Evolutionary conservation across 2,329 filamentous ascomycete species (phyloP).

Genomic region (Helicocarpus griseus): DNA sequence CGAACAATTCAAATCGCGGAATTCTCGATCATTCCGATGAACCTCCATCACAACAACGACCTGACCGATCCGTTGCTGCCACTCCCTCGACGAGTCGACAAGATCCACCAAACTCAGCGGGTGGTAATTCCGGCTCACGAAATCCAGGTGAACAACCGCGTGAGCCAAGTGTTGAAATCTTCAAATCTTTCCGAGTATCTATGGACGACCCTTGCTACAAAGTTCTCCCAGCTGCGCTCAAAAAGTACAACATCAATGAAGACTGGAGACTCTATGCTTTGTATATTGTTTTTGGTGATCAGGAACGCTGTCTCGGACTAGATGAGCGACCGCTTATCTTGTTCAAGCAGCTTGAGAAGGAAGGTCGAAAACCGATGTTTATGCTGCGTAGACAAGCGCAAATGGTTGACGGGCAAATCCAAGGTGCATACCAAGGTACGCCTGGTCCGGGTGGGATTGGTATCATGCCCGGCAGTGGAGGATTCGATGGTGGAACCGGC

Average conservation of each 20-base stretch:
- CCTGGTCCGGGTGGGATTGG: slow-evolving; percentile 7
- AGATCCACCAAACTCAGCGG: slow-evolving; percentile 21
- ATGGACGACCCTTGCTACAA: slow-evolving; percentile 98
- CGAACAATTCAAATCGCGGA: slow-evolving; percentile 17
- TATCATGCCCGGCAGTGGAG: slow-evolving; percentile 8
- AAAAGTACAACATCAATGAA: slow-evolving; percentile 97
- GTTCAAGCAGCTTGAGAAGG: slow-evolving; percentile 94
- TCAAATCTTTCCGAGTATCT: slow-evolving; percentile 96
- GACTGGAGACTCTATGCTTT: slow-evolving; percentile 96
- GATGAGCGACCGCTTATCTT: slow-evolving; percentile 91
- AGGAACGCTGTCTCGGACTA: slow-evolving; percentile 83
- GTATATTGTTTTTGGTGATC: slow-evolving; percentile 98
- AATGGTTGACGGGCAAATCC: slow-evolving; percentile 37
- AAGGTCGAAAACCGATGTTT: slow-evolving; percentile 98
- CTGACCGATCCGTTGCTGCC: slow-evolving; percentile 23
- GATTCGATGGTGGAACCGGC: slow-evolving; percentile 8
- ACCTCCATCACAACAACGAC: slow-evolving; percentile 19
- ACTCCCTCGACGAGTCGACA: slow-evolving; percentile 23
- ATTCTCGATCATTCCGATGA: slow-evolving; percentile 33
- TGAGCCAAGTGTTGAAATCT: slow-evolving; percentile 68
- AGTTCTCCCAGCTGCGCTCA: slow-evolving; percentile 86
- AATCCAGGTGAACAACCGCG: slow-evolving; percentile 16
- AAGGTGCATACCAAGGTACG: slow-evolving; percentile 17
- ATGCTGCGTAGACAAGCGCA: slow-evolving; percentile 72
- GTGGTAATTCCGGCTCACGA: slow-evolving; percentile 8